Percentiles rank a stretch among this genome's conserved stretches.
phyloP scores from a whole-genome alignment of 2,329 filamentous ascomycete species.

The Arachnomyces sp. region DNA sequence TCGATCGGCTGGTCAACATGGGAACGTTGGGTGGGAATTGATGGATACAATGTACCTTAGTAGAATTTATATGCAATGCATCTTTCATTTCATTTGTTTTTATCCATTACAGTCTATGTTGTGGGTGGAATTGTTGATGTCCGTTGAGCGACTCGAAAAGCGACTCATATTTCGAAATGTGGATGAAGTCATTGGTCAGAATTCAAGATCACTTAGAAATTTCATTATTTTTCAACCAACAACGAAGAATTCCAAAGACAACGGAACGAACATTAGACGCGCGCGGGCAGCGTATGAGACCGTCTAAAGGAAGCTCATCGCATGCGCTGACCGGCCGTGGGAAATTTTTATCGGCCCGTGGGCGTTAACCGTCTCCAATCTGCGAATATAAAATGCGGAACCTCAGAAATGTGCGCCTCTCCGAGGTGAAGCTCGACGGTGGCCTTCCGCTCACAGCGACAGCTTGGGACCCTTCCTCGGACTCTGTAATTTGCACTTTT shows the following conservation, averaged over 20 bases:
- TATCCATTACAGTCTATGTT: neutral
- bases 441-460: constrained; percentile 61
- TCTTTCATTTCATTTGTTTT: constrained; percentile 13
- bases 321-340: neutral
- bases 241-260: no score
- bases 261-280: no score
- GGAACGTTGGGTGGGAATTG: constrained; percentile 6
- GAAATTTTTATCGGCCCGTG: constrained; percentile 4
- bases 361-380: constrained; percentile 7
- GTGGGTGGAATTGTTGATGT: constrained; percentile 11
- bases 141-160: constrained; percentile 13
- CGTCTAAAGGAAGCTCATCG: no score
- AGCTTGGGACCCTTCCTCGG: constrained; percentile 75
- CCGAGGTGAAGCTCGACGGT: constrained; percentile 52
- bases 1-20: no score
- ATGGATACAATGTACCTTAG: constrained; percentile 16
- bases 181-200: constrained; percentile 37
- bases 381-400: constrained; percentile 63
- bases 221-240: neutral
- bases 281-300: no score
- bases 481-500: constrained; percentile 73
- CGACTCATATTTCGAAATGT: constrained; percentile 28
- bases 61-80: constrained; percentile 17
- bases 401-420: constrained; percentile 67
- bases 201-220: constrained; percentile 2